Percentiles rank a stretch among this genome's conserved stretches.
These are phyloP conservation scores for Pseudopediastrum boryanum DNA, from an alignment of 139 green algal genomes.

Conservation along the genomic window DNA sequence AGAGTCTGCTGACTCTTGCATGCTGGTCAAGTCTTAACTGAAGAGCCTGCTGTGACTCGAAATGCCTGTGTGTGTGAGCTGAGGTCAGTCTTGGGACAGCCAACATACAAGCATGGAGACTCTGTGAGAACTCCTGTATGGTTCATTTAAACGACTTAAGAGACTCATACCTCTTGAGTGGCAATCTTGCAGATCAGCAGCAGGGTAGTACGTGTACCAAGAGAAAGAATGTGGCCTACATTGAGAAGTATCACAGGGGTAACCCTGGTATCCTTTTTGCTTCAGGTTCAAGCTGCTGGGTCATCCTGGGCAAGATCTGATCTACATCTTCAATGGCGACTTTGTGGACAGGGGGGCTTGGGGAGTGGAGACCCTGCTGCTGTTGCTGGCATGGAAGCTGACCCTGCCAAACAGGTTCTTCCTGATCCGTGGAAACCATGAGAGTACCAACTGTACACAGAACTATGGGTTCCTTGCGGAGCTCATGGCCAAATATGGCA, in stretches of 20 bases:
- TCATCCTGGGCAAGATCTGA: conserved; percentile 28
- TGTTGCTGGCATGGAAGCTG: conserved; percentile 82
- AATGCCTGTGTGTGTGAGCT: too few relatives aligned
- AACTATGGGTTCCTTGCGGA: conserved; percentile 75
- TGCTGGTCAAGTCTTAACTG: too few relatives aligned
- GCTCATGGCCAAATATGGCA: conserved; percentile 66
- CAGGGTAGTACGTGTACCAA: too few relatives aligned
- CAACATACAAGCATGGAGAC: too few relatives aligned
- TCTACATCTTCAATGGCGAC: conserved; percentile 79
- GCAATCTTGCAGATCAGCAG: too few relatives aligned
- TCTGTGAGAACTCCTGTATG: too few relatives aligned
- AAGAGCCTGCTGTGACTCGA: too few relatives aligned
- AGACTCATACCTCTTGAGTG: too few relatives aligned
- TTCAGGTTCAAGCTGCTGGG: conserved; percentile 37
- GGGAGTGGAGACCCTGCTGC: conserved; percentile 88
- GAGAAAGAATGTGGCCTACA: too few relatives aligned
- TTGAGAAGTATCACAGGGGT: conserved; percentile 3
- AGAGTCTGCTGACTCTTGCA: neutral
- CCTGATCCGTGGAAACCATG: conserved; percentile 94
- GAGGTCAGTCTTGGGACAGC: too few relatives aligned
- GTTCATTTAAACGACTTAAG: too few relatives aligned
- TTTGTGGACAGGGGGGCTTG: conserved; percentile 92
- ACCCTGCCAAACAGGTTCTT: conserved; percentile 83
- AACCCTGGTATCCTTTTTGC: neutral
- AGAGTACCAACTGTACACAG: conserved; percentile 84